Conservation (phyloP, 1,284 basidiomycete genomes). For the Ustilago bromivora region DNA sequence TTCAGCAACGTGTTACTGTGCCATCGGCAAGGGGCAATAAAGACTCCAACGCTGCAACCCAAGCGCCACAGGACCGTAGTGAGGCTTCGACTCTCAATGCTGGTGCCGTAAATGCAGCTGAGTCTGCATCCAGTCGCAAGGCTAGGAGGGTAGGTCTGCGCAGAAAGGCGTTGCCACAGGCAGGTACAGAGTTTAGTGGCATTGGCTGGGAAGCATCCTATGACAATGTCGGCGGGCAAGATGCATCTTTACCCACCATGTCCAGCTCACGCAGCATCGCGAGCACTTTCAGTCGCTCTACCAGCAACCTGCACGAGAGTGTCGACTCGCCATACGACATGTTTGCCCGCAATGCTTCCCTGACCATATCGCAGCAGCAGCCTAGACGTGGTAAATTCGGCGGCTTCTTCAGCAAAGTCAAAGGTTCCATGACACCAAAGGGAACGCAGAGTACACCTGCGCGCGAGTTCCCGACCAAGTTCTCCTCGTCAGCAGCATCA, state of each 20-base stretch:
- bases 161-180: background rate
- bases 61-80: background rate
- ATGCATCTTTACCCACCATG: slow-evolving; percentile 15
- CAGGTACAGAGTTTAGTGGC: background rate
- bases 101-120: background rate
- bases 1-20: background rate
- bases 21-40: background rate
- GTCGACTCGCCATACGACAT: slow-evolving; percentile 4
- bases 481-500: slow-evolving; percentile 3
- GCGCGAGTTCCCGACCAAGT: slow-evolving; percentile 2
- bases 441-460: slow-evolving; percentile 14
- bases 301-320: slow-evolving; percentile 22
- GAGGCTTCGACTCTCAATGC: background rate
- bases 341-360: slow-evolving; percentile 3
- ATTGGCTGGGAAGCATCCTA: background rate
- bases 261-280: slow-evolving; percentile 28
- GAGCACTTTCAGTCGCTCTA: slow-evolving; percentile 39
- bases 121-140: background rate
- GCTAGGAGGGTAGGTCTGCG: background rate
- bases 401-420: slow-evolving; percentile 32
- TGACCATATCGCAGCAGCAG: slow-evolving; percentile 8
- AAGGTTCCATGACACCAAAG: slow-evolving; percentile 27
- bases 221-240: slow-evolving; percentile 4
- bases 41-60: background rate
- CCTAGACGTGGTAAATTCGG: slow-evolving; percentile 22